A percentile compares a stretch with the other conserved stretches of the same genome.
phyloP scores from a whole-genome alignment of 2,329 filamentous ascomycete species.

The Neopestalotiopsis clavispora region DNA sequence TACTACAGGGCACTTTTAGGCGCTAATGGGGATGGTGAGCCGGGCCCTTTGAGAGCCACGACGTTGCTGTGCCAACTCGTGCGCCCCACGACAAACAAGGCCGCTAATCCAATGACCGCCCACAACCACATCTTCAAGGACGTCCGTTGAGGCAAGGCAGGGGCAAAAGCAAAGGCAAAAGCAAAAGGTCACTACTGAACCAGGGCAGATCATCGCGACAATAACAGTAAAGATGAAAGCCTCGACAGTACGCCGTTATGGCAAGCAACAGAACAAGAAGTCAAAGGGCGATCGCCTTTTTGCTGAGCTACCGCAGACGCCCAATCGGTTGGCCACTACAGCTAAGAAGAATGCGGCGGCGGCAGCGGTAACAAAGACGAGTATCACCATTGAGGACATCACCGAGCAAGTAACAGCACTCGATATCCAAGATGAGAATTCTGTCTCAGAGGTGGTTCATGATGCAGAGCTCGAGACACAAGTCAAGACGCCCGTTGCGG shows the following conservation, averaged over 20 bases:
- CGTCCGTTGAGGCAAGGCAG: not conserved
- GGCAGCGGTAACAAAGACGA: conserved; percentile 25
- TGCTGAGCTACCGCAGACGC: conserved; percentile 56
- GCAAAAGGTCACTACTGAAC: not conserved
- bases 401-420: conserved; percentile 36
- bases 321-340: conserved; percentile 38
- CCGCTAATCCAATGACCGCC: not conserved
- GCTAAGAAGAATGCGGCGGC: conserved; percentile 17
- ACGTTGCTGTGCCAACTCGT: not conserved
- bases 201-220: conserved; percentile 8
- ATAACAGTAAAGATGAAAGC: conserved; percentile 49
- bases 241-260: conserved; percentile 53
- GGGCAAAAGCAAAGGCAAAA: not conserved
- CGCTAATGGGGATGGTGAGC: not conserved
- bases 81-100: not conserved
- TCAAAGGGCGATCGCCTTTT: conserved; percentile 54
- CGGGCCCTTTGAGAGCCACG: not conserved
- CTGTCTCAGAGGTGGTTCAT: conserved; percentile 11
- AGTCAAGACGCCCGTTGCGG: not conserved
- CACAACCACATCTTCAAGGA: not conserved
- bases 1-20: not conserved
- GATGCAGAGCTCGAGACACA: not conserved
- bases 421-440: conserved; percentile 31
- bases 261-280: conserved; percentile 50
- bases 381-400: conserved; percentile 36